These are phyloP conservation scores for Fusarium miscanthi DNA, from an alignment of 2,329 filamentous ascomycete genomes.

Conservation along the genomic window DNA sequence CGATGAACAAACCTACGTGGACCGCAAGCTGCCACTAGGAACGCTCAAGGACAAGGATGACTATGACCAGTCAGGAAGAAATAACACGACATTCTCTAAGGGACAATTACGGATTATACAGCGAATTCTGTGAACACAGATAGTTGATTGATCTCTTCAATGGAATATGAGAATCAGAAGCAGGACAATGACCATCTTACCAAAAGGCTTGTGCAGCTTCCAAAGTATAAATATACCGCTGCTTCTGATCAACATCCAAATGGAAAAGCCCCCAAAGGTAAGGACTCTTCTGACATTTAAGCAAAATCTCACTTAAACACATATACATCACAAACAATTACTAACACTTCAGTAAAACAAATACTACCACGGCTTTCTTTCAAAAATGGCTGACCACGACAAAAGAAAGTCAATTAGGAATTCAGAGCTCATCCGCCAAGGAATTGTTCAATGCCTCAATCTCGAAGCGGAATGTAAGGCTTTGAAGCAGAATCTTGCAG, in stretches of 20 bases:
- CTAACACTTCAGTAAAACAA: fast-evolving
- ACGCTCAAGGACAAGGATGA: too few relatives aligned
- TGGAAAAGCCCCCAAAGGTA: too few relatives aligned
- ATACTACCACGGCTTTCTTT: too few relatives aligned
- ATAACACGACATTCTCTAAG: too few relatives aligned
- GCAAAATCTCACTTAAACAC: not conserved
- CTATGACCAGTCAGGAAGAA: too few relatives aligned
- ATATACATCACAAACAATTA: fast-evolving
- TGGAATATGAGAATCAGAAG: fast-evolving
- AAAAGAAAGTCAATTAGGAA: fast-evolving
- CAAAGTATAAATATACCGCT: fast-evolving
- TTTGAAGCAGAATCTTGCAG: fast-evolving
- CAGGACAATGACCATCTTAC: fast-evolving
- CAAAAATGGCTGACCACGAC: not conserved
- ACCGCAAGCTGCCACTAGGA: fast-evolving
- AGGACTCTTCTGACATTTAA: fast-evolving
- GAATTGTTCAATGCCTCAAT: fast-evolving
- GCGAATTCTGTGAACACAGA: not conserved
- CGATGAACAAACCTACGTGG: not conserved
- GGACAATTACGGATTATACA: too few relatives aligned
- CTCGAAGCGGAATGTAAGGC: not conserved
- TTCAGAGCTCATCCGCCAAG: not conserved
- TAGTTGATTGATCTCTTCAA: fast-evolving
- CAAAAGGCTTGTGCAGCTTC: too few relatives aligned
- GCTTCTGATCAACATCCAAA: too few relatives aligned